These are phyloP conservation scores for Calonectria ilicicola DNA, from an alignment of 2,329 filamentous ascomycete genomes.

Conservation along the genomic window DNA sequence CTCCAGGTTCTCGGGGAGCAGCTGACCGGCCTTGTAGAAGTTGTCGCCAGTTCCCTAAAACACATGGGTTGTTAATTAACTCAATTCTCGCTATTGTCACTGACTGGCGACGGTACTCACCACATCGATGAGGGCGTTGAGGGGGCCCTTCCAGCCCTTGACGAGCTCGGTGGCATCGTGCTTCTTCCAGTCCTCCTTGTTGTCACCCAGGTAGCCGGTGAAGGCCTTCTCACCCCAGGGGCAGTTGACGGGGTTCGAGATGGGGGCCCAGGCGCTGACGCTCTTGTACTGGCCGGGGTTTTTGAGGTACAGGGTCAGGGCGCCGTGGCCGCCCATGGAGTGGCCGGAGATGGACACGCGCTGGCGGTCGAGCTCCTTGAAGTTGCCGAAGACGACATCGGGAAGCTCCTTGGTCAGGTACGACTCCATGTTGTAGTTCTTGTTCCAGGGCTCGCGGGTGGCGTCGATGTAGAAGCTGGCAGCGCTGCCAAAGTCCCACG, in stretches of 20 bases:
- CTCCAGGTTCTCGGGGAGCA: constrained; percentile 93
- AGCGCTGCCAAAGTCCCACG: constrained; percentile 91
- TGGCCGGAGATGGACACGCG: constrained; percentile 91
- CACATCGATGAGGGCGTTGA: constrained; percentile 90
- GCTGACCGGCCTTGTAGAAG: constrained; percentile 94
- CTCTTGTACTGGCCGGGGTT: constrained; percentile 91
- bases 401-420: constrained; percentile 95
- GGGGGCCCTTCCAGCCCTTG: constrained; percentile 75
- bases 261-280: constrained; percentile 91
- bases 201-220: constrained; percentile 85
- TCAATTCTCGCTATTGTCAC: neutral
- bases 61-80: neutral
- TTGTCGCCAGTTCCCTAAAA: constrained; percentile 87
- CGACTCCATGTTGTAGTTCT: constrained; percentile 92
- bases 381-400: constrained; percentile 76
- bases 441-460: constrained; percentile 77
- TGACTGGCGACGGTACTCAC: constrained; percentile 60
- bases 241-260: constrained; percentile 85
- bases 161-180: constrained; percentile 95
- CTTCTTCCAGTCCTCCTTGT: constrained; percentile 82
- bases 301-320: constrained; percentile 90
- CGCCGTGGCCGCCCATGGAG: constrained; percentile 97
- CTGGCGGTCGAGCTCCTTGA: constrained; percentile 74
- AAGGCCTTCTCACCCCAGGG: constrained; percentile 98
- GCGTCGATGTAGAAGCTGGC: constrained; percentile 97